phyloP scores from a whole-genome alignment of 352 stramenopile species.

The Elongisporangium senticosum region DNA sequence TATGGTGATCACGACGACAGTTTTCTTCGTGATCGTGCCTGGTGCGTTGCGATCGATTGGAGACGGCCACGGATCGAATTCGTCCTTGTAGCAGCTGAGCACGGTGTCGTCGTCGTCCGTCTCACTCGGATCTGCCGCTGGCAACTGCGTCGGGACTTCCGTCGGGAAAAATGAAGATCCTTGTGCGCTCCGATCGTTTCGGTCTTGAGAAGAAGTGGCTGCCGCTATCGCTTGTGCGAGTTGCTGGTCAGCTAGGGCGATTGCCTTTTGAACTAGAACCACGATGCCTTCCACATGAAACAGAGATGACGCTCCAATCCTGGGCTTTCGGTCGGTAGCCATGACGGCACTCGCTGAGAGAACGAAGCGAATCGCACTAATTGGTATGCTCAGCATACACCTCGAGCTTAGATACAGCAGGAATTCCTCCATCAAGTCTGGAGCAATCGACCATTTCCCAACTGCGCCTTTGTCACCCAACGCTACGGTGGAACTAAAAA shows the following conservation, averaged over 20 bases:
- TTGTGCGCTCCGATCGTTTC: neutral
- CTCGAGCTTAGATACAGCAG: conserved; percentile 13
- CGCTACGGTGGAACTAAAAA: neutral
- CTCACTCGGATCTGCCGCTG: neutral
- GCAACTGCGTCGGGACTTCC: neutral
- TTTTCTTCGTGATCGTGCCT: conserved; percentile 9
- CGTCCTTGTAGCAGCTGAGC: conserved; percentile 10
- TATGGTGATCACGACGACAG: neutral
- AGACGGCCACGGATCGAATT: conserved; percentile 2
- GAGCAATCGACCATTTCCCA: conserved; percentile 20
- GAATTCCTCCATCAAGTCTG: conserved; percentile 13
- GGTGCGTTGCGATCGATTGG: conserved; percentile 15
- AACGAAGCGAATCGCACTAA: conserved; percentile 24
- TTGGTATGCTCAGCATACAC: conserved; percentile 18
- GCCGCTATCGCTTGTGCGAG: neutral
- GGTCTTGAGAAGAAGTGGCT: neutral
- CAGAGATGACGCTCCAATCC: neutral
- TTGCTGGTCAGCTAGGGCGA: neutral
- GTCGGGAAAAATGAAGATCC: neutral
- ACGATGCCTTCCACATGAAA: neutral
- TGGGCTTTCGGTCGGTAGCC: neutral
- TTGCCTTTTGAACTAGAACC: neutral
- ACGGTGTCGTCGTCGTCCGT: neutral
- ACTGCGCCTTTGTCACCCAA: neutral
- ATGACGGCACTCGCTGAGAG: conserved; percentile 8